Percentiles rank a stretch among this genome's conserved stretches.
Conservation (phyloP, 768 basidiomycete species). For the Termitomyces sp. region DNA sequence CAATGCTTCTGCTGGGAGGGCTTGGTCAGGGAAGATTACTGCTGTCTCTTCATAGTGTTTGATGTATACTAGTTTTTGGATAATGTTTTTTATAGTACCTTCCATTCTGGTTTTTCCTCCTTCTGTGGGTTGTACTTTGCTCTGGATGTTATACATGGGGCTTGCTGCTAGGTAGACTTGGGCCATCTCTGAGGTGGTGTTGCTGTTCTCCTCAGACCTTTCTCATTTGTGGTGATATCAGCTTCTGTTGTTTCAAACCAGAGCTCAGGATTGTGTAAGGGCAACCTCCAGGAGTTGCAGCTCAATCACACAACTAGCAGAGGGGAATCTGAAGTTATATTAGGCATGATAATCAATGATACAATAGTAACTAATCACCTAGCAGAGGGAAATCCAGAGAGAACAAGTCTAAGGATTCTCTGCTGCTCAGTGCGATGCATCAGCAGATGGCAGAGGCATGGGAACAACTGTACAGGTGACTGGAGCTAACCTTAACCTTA, state of each 20-base stretch:
- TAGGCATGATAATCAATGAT: too few relatives aligned
- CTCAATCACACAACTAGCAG: too few relatives aligned
- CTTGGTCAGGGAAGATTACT: neutral
- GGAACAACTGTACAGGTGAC: too few relatives aligned
- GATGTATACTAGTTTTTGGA: neutral
- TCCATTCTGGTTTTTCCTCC: neutral
- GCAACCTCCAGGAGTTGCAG: too few relatives aligned
- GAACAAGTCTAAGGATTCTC: too few relatives aligned
- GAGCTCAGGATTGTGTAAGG: neutral
- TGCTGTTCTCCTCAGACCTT: neutral
- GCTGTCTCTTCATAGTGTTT: neutral
- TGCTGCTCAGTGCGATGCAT: too few relatives aligned
- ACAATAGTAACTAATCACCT: too few relatives aligned
- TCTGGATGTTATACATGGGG: neutral
- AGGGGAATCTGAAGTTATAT: too few relatives aligned
- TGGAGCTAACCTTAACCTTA: too few relatives aligned
- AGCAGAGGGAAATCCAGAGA: too few relatives aligned
- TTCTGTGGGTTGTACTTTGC: neutral
- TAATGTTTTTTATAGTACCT: neutral
- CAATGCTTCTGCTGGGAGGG: neutral
- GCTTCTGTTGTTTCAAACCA: neutral
- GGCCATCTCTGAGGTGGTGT: neutral
- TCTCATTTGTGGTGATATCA: neutral
- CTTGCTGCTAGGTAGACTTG: neutral
- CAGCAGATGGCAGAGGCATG: too few relatives aligned